Evolutionary conservation across 345 rosid genomes (phyloP), one percentile per base, ranked within the genome.

Genomic region (Eucalyptus cloeziana): DNA sequence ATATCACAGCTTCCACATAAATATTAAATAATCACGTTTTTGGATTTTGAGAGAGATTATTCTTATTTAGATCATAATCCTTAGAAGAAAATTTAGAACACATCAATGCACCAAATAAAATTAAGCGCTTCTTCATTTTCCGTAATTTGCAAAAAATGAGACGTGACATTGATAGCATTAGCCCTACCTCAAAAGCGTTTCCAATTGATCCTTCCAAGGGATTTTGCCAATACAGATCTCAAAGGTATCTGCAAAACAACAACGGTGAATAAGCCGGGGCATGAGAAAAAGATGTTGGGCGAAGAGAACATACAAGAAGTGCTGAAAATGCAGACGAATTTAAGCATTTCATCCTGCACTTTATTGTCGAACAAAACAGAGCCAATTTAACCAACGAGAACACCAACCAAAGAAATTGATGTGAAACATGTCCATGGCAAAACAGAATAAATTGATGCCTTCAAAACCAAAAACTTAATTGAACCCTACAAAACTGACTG

Each of bases 361-460:
- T 49, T 49, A 49, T 49, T 49, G 6, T 49, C 50, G 0, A 49
- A 49, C 15, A 49, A 13, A 49, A 49, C 50, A 49, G 13, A 49
- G 6, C 50, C 0, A 15, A 13, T 49, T 0, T 15, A 49, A 49
- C 50, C 50, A 49, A 13, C 6, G 6, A 49, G 50, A 49, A 13
- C 50, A 49, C 50, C 50, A n/a, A n/a, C n/a, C n/a, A n/a, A n/a
- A n/a, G n/a, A n/a, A n/a, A n/a, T n/a, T n/a, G n/a, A n/a, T n/a
- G n/a, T n/a, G n/a, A n/a, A n/a, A n/a, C n/a, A n/a, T n/a, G n/a
- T n/a, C n/a, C n/a, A n/a, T n/a, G n/a, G n/a, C n/a, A n/a, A n/a
- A n/a, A n/a, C n/a, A n/a, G n/a, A n/a, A n/a, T n/a, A n/a, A n/a
- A n/a, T n/a, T n/a, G n/a, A n/a, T n/a, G n/a, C n/a, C n/a, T n/a